A percentile compares a stretch with the other conserved stretches of the same genome.
These are phyloP conservation scores for Xylaria sp. DNA, from an alignment of 2,329 filamentous ascomycete genomes.

Conservation along the genomic window DNA sequence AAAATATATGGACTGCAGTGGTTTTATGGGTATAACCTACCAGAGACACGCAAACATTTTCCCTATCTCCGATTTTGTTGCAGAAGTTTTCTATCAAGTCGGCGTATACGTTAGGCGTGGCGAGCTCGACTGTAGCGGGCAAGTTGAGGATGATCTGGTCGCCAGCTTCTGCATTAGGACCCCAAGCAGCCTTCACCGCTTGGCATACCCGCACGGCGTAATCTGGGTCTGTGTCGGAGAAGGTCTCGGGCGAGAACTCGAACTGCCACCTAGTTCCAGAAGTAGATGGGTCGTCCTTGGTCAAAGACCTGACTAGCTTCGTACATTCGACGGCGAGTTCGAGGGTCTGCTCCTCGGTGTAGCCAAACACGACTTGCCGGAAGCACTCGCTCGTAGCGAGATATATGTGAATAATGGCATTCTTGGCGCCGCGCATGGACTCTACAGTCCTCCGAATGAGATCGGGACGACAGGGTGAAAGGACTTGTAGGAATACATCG, in stretches of 20 bases:
- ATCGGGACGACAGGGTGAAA: constrained; percentile 90
- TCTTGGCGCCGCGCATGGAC: constrained; percentile 86
- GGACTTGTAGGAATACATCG: constrained; percentile 90
- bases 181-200: constrained; percentile 94
- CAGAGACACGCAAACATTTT: constrained; percentile 81
- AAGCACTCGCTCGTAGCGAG: constrained; percentile 97
- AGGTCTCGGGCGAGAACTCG: constrained; percentile 85
- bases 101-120: constrained; percentile 93
- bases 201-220: constrained; percentile 85
- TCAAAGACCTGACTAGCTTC: constrained; percentile 85
- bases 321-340: constrained; percentile 85
- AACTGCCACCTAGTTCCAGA: constrained; percentile 73
- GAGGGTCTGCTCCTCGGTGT: constrained; percentile 80
- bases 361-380: constrained; percentile 86
- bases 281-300: constrained; percentile 73
- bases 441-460: constrained; percentile 90
- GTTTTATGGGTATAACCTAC: background rate
- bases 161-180: constrained; percentile 70
- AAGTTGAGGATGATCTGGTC: constrained; percentile 87
- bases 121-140: constrained; percentile 93
- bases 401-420: constrained; percentile 94
- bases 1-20: background rate
- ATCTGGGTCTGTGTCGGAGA: constrained; percentile 87
- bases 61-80: constrained; percentile 78
- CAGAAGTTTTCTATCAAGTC: constrained; percentile 98